Evolutionary conservation across 106 monocot species (phyloP).

Genomic region (Phalaenopsis aphrodite): DNA sequence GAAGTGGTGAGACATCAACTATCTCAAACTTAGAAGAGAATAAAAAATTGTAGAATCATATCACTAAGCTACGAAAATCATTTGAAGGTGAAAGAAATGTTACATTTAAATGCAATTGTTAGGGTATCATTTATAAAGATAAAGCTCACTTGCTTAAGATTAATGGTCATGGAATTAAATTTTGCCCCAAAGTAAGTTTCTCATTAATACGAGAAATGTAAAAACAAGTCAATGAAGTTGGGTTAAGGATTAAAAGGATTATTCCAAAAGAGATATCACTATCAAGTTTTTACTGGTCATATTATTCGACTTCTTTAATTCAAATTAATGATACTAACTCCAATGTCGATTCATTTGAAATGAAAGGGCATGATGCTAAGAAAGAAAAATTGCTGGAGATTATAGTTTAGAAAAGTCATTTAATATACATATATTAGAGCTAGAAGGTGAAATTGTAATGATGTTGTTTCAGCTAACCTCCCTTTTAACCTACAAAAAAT

Average conservation of each 20-base stretch:
- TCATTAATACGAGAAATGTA: not conserved
- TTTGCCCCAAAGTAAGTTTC: not conserved
- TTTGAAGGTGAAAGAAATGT: not conserved
- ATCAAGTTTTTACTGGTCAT: not conserved
- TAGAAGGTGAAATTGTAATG: not conserved
- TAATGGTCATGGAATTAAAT: not conserved
- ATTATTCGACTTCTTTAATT: not conserved
- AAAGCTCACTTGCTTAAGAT: not conserved
- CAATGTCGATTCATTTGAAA: not conserved
- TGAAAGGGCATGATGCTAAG: not conserved
- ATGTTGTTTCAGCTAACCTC: not conserved
- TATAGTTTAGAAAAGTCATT: not conserved
- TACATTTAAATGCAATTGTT: not conserved
- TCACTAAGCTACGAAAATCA: not conserved
- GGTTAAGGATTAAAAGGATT: not conserved
- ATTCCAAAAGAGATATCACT: not conserved
- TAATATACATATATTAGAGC: not conserved
- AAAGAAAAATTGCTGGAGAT: not conserved
- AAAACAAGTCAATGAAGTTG: not conserved
- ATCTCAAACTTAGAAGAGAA: too few species aligned
- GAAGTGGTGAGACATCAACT: too few species aligned
- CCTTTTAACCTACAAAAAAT: not conserved
- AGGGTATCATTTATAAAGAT: not conserved
- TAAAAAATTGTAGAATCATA: not conserved
- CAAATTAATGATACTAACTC: not conserved